A percentile compares a stretch with the other conserved stretches of the same genome.
Conservation (phyloP, 306 rosid genomes). For the Dryas alaskensis region DNA sequence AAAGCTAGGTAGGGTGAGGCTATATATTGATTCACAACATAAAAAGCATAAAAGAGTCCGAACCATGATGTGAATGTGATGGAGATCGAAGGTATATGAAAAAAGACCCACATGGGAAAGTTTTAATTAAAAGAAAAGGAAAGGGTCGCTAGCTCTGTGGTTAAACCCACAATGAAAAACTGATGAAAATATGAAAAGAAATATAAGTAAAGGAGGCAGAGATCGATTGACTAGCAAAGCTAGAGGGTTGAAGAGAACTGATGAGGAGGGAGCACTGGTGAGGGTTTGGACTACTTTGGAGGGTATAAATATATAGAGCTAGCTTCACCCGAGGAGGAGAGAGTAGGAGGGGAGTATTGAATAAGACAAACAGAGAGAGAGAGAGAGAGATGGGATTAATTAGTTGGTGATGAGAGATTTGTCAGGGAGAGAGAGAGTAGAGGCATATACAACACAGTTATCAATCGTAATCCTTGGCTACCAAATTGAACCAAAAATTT, state of each 20-base stretch:
- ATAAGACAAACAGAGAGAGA: constrained; percentile 14
- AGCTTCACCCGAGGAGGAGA: constrained; percentile 13
- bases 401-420: constrained; percentile 43
- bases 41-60: too few species aligned
- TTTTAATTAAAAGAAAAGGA: background rate
- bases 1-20: too few species aligned
- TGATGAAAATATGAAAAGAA: background rate
- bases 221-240: too few species aligned
- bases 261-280: constrained; percentile 1
- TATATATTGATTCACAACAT: too few species aligned
- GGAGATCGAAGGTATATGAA: too few species aligned
- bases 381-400: constrained; percentile 17
- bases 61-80: too few species aligned
- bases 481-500: constrained; percentile 58
- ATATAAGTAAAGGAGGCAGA: background rate
- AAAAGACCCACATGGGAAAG: constrained; percentile 8
- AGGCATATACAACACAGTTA: constrained; percentile 40
- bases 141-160: background rate
- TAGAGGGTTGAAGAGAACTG: constrained; percentile 20
- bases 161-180: constrained; percentile 2
- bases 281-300: constrained; percentile 1
- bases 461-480: constrained; percentile 60
- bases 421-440: constrained; percentile 31
- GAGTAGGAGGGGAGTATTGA: background rate
- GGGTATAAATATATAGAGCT: constrained; percentile 37